Base-by-base conservation (phyloP, 257 asterid species). In the Ligustrum vulgare region DNA sequence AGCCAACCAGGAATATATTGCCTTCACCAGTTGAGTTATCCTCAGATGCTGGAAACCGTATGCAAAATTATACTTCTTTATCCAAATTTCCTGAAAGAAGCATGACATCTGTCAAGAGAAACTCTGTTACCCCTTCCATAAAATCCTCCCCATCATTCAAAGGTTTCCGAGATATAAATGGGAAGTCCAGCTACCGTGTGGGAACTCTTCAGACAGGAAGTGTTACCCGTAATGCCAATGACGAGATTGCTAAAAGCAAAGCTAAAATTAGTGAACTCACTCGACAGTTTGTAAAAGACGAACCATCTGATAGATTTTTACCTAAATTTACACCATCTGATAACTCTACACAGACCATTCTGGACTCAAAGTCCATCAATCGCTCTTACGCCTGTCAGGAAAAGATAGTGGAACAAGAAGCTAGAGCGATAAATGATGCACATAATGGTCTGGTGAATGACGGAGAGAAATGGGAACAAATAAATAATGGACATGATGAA, bases 21-120 rank as follows among this genome's bases (percentile, higher is more conserved):
- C 72, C 74, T 41, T 64, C 77, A 72, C 83, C 86, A 36, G 34
- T 66, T 11, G 79, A 80, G 22, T 70, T 81, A 77, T 71, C 90
- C 36, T 75, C 87, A 28, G 86, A 82, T 77, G 58, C 75, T 28
- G 84, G 82, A 80, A 73, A 82, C 75, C 79, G 78, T 70, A 82
- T 74, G 77, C 83, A 82, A 63, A 85, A 77, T 70, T 78, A 76
- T 31, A 86, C 78, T 65, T 77, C 88, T 1, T 65, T 62, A 3
- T 75, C 90, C 71, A 90, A 85, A 74, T 80, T 86, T 49, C 67
- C 88, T 0, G 92, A 83, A 71, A 87, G 94, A 77, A 90, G 91
- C 86, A 82, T 86, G 96, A 78, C 94, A 10, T 82, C 82, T 58
- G 84, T 81, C 76, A 85, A 74, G 81, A 80, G 83, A 79, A 89